Conservation (phyloP, 805 yeast genomes). For the Phaffomyces thermotolerans region DNA sequence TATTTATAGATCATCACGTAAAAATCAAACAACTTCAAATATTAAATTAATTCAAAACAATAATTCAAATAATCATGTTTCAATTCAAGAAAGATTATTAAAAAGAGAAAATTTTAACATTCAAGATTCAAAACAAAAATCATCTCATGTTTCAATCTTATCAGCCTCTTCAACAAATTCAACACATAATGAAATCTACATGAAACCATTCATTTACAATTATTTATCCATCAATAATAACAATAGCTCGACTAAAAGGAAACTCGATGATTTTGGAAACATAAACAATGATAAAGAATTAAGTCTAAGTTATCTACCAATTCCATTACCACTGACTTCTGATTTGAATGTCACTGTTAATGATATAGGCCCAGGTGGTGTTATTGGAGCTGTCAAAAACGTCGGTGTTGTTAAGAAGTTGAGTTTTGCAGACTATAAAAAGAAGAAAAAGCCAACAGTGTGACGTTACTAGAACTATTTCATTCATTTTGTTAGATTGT, state of each 20-base stretch:
- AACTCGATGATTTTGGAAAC: conserved; percentile 5
- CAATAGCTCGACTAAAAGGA: conserved; percentile 9
- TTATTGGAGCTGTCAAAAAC: conserved; percentile 2
- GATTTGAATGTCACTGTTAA: conserved; percentile 47
- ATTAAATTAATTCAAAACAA: conserved; percentile 27
- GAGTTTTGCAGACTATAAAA: conserved; percentile 71
- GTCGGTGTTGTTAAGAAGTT: conserved; percentile 43
- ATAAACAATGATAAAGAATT: background rate
- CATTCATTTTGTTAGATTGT: background rate
- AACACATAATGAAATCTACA: conserved; percentile 12
- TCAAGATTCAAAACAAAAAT: conserved; percentile 7
- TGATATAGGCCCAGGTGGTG: conserved; percentile 43
- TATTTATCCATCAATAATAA: conserved; percentile 6
- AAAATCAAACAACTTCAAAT: conserved; percentile 20
- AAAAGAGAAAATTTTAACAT: conserved; percentile 19
- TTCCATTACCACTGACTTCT: conserved; percentile 23
- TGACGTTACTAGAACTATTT: background rate
- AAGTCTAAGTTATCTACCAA: conserved; percentile 17
- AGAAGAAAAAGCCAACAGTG: conserved; percentile 32
- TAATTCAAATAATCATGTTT: conserved; percentile 14
- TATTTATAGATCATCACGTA: conserved; percentile 45
- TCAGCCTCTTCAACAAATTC: conserved; percentile 2
- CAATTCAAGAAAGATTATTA: conserved; percentile 27
- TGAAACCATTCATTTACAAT: conserved; percentile 16
- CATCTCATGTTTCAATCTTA: conserved; percentile 5